Base-by-base conservation (phyloP, 2,329 filamentous ascomycete species). In the Fusarium tuaranense region DNA sequence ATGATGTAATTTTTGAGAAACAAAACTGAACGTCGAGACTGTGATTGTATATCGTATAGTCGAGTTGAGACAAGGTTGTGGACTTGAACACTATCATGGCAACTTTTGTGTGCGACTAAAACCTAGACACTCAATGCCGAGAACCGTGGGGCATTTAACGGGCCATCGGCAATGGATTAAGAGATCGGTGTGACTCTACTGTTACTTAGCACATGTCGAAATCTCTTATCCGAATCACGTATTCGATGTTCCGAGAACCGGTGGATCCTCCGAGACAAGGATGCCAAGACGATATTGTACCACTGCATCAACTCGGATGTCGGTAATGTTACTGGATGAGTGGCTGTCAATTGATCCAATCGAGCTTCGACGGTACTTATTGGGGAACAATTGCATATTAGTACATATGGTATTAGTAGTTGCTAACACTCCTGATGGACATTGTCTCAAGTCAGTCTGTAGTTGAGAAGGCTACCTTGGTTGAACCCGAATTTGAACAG, bases 141-240 rank as follows among this genome's bases (percentile, higher is more conserved):
- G 39, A 30, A 30, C 55, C 59, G 38, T 63, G 55, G 63, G 51
- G 32, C 36, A 41, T 34, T 66, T 53, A 55, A 65, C 55, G 64
- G 69, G 59, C 63, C 59, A 51, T 74, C 62, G 66, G 68, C 30
- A 39, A 44, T 48, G 25, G 57, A 70, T 62, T 67, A 64, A 63
- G 34, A 32, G n/a, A 62, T 68, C 55, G 64, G 67, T 58, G 59
- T 61, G 22, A 48, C 67, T 69, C 62, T 36, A 53, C 27, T 55
- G 27, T 13, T 55, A 34, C 32, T 13, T 34, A 32, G 27, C 48
- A 32, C 27, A 69, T 75, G 72, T 74, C 65, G 75, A 76, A 71
- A 77, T 77, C 46, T 44, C 38, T 58, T 63, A 22, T 48, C 27
- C 51, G 41, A 58, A 77, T 77, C 70, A 68, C 74, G 75, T 39